Evolutionary conservation across 495 filamentous ascomycete genomes (phyloP), one percentile per base, ranked within the genome.

Genomic region (Amniculicola lignicola): DNA sequence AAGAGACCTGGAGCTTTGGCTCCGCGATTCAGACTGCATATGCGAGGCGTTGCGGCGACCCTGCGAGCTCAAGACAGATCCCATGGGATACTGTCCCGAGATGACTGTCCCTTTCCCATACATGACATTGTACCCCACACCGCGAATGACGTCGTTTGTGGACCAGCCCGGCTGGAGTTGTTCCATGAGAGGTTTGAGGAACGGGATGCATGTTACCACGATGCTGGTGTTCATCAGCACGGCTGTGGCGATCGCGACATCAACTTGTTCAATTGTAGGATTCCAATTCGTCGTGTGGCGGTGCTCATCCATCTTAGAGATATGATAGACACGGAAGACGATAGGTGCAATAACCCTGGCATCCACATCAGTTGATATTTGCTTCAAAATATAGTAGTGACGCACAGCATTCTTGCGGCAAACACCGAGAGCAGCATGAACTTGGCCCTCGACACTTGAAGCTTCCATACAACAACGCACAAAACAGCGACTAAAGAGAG

Each of bases 121-220:
- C 36, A 57, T 36, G 2, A 47, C 27, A 19, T 33, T 57, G 35
- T 48, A 57, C 4, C 53, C 53, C 12, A 49, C n/a, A 4, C 53
- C 53, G 4, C 33, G 27, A 5, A 12, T 19, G 6, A 57, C 53
- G 23, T 57, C 45, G 45, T 44, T 57, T 14, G 23, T 50, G 2
- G 53, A 57, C 53, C 53, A 57, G 3, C 53, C 53, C 2, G 31
- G 39, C 28, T 57, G 42, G 10, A 57, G 44, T 21, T 46, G 24
- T 22, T 57, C 43, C 33, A 57, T 45, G 10, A 57, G 14, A 6
- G 53, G 42, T 22, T 57, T 57, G 9, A 57, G 14, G 22, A 57
- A 57, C 3, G 53, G 53, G 10, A 57, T 25, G 36, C 53, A 57
- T 5, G 10, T 57, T 3, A 50, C 15, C 4, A 57, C n/a, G 18